Evolutionary conservation across 352 stramenopile genomes (phyloP), one percentile per base, ranked within the genome.

Genomic region (Saprolegnia parasitica): DNA sequence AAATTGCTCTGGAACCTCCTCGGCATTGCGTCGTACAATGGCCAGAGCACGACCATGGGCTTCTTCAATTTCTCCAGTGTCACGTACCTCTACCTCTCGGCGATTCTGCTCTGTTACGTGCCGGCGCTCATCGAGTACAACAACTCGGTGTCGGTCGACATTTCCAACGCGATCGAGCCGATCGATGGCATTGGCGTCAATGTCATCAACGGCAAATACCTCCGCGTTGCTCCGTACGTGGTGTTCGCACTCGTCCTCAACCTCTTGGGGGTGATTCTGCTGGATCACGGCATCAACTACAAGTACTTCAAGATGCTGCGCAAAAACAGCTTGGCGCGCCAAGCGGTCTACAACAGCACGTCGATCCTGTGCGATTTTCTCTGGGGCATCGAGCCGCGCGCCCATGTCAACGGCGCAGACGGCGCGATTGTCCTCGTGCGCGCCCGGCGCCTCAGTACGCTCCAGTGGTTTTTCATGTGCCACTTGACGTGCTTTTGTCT

Each of bases 71-170:
- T 61, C 20, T 55, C 29, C 4, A 58, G 46, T 16, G 61, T 67
- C 35, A 70, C 49, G 35, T 55, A 21, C 3, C 42, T 70, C 18
- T 61, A 70, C 21, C 47, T 70, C 5, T 47, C 8, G 8, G 35
- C 29, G 2, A 29, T 70, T 11, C 11, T 70, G 63, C 32, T 70
- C 46, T 70, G 49, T 54, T 70, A 49, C 63, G 32, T 50, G 8
- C 63, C 50, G 37, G 1, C 20, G 23, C 61, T 42, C 39, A 61
- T 58, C n/a, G 46, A 60, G 39, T 70, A 70, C 46, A 61, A 70
- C 50, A 70, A 61, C 54, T 18, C 9, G 21, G 16, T n/a, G 18
- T 16, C 40, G 35, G 21, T 52, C 21, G 37, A 50, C 37, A 16
- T 52, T 18, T 2, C n/a, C 4, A 70, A 70, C 13, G 4, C 9